These are phyloP conservation scores for Davidsoniella virescens DNA, from an alignment of 2,329 filamentous ascomycete species.

Conservation along the genomic window DNA sequence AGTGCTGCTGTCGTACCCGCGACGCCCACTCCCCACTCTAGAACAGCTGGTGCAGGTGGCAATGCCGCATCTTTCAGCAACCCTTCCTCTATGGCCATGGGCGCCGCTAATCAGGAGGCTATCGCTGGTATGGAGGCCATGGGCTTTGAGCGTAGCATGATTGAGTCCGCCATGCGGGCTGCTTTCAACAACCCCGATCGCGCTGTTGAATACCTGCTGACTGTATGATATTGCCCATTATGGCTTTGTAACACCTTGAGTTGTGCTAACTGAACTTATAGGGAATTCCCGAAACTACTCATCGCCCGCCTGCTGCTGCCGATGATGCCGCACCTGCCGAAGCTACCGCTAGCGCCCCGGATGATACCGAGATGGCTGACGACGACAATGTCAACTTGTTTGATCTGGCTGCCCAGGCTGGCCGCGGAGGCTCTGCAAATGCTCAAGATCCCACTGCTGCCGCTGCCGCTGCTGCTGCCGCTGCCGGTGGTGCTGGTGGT, in stretches of 20 bases:
- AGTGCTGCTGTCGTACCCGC: slow-evolving; percentile 31
- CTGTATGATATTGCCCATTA: slow-evolving; percentile 34
- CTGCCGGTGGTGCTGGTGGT: slow-evolving; percentile 33
- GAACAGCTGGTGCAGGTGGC: slow-evolving; percentile 17
- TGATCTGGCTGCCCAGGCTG: slow-evolving; percentile 72
- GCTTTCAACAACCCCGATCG: slow-evolving; percentile 95
- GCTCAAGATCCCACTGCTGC: slow-evolving; percentile 25
- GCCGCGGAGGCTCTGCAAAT: slow-evolving; percentile 28
- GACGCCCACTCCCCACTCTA: slow-evolving; percentile 36
- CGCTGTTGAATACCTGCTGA: slow-evolving; percentile 90
- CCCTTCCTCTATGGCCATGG: slow-evolving; percentile 72
- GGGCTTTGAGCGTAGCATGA: slow-evolving; percentile 80
- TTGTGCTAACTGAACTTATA: slow-evolving; percentile 21
- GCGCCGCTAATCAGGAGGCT: slow-evolving; percentile 63
- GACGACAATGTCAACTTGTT: slow-evolving; percentile 74
- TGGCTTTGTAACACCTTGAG: background rate
- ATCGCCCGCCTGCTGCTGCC: slow-evolving; percentile 31
- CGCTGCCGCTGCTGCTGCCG: slow-evolving; percentile 33
- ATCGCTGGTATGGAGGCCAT: slow-evolving; percentile 92
- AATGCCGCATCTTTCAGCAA: slow-evolving; percentile 43
- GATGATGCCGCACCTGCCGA: slow-evolving; percentile 29
- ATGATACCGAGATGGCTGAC: slow-evolving; percentile 25
- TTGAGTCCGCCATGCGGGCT: slow-evolving; percentile 86
- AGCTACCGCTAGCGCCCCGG: slow-evolving; percentile 24
- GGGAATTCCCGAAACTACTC: slow-evolving; percentile 77